Percentiles rank a stretch among this genome's conserved stretches.
These are phyloP conservation scores for Blastobotrys americana DNA, from an alignment of 805 yeast species.

Conservation along the genomic window DNA sequence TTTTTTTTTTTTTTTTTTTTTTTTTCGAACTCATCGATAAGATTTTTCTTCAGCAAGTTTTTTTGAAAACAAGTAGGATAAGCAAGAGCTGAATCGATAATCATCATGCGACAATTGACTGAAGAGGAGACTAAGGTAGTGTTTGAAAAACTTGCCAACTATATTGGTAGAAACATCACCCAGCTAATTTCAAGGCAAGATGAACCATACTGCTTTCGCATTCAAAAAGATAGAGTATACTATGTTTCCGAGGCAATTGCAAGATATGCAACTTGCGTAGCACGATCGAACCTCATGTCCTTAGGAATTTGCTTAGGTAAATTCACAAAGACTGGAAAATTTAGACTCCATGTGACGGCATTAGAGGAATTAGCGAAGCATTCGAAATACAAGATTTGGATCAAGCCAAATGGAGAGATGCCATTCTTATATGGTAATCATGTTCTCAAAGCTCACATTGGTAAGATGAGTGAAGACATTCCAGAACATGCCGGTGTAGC, in stretches of 20 bases:
- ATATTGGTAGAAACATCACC: slow-evolving; percentile 92
- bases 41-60: too few species aligned
- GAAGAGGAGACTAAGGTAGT: slow-evolving; percentile 96
- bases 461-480: slow-evolving; percentile 93
- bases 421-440: slow-evolving; percentile 96
- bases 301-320: slow-evolving; percentile 91
- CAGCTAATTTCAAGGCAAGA: slow-evolving; percentile 72
- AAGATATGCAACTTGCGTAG: slow-evolving; percentile 80
- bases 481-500: slow-evolving; percentile 97
- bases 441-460: slow-evolving; percentile 91
- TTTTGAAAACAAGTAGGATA: too few species aligned
- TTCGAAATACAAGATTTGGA: slow-evolving; percentile 94
- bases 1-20: slow-evolving; percentile 1
- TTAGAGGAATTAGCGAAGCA: slow-evolving; percentile 73
- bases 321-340: slow-evolving; percentile 95
- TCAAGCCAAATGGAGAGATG: slow-evolving; percentile 96
- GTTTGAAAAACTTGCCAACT: slow-evolving; percentile 91
- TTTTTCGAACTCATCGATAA: neutral
- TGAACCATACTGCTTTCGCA: slow-evolving; percentile 88
- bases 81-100: too few species aligned
- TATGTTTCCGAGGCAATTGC: slow-evolving; percentile 80
- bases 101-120: slow-evolving; percentile 80
- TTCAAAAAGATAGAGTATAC: slow-evolving; percentile 94
- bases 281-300: slow-evolving; percentile 86
- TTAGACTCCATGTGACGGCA: slow-evolving; percentile 90